Base-by-base conservation (phyloP, 192 early-diverging fungal species). In the Backusella australiensis region DNA sequence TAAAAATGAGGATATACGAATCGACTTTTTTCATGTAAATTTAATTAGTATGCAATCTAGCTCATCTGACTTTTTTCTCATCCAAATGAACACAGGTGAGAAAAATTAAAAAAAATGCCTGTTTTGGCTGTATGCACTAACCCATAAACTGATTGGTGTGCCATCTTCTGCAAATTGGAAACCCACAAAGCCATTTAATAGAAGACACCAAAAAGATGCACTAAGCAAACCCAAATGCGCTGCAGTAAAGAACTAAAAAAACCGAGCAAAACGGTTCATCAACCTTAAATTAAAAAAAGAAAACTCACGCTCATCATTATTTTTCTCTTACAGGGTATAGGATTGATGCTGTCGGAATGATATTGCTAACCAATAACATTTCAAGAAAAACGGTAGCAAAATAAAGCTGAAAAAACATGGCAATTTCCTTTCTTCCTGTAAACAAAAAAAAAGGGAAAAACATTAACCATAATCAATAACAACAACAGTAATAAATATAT, bases 91-190 rank as follows among this genome's bases (percentile, higher is more conserved):
- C 56, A 23, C n/a, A 23, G 56, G 23, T 59, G 56, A 59, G 56
- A 59, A 59, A 26, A 59, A 29, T n/a, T 12, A 59, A 63, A 63
- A 63, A 29, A 29, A 29, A 14, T 52, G 7, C 53, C 53, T 26
- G 23, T 23, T 56, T 56, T 56, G n/a, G 53, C 19, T 8, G 6
- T 56, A 23, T 56, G 53, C 21, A 56, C 53, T 77, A 80, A 88
- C 85, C 96, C 97, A 98, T 71, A 98, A 89, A n/a, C 96, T 97
- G 75, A 90, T 78, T 6, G 94, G 88, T 12, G 96, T 98, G 56
- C 97, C 96, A 83, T 98, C 97, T 81, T 98, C 96, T 7, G 93
- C 90, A 89, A 95, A 98, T 85, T 97, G 95, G 87, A 96, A 97
- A 1, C 95, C 94, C 39, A 98, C 92, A 78, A 98, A 95, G 34